phyloP scores from a whole-genome alignment of 805 yeast genomes.

The Scheffersomyces spartinae region DNA sequence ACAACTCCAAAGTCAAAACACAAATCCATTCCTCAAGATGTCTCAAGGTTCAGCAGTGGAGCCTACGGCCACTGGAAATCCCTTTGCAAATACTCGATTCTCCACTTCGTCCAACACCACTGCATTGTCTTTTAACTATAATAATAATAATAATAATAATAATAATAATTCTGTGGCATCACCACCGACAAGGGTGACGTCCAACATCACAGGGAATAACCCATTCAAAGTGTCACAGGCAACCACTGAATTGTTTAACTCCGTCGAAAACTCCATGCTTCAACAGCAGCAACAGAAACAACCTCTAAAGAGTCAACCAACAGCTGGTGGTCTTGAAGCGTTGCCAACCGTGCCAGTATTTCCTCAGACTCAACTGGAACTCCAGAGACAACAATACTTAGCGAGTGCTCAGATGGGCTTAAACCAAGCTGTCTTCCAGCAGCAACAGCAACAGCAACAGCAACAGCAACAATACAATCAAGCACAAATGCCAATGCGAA shows the following conservation, averaged over 20 bases:
- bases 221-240: slow-evolving; percentile 42
- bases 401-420: slow-evolving; percentile 25
- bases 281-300: slow-evolving; percentile 11
- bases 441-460: slow-evolving; percentile 11
- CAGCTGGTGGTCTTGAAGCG: slow-evolving; percentile 66
- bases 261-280: slow-evolving; percentile 7
- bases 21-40: slow-evolving; percentile 12
- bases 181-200: slow-evolving; percentile 7
- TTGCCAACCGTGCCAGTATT: slow-evolving; percentile 58
- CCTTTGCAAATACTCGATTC: slow-evolving; percentile 32
- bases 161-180: no score
- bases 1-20: slow-evolving; percentile 2
- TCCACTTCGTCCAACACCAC: slow-evolving; percentile 19
- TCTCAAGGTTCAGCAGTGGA: slow-evolving; percentile 25
- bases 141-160: slow-evolving; percentile 1
- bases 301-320: slow-evolving; percentile 37
- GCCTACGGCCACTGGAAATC: slow-evolving; percentile 21
- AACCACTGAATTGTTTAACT: slow-evolving; percentile 20
- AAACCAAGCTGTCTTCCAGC: slow-evolving; percentile 11
- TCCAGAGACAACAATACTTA: slow-evolving; percentile 21
- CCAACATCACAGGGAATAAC: slow-evolving; percentile 43
- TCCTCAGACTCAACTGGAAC: slow-evolving; percentile 46
- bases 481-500: no score
- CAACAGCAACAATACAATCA: slow-evolving; percentile 10
- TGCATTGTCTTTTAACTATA: slow-evolving; percentile 14